Evolutionary conservation across 352 stramenopile species (phyloP).

Genomic region (Elongisporangium undulatum): DNA sequence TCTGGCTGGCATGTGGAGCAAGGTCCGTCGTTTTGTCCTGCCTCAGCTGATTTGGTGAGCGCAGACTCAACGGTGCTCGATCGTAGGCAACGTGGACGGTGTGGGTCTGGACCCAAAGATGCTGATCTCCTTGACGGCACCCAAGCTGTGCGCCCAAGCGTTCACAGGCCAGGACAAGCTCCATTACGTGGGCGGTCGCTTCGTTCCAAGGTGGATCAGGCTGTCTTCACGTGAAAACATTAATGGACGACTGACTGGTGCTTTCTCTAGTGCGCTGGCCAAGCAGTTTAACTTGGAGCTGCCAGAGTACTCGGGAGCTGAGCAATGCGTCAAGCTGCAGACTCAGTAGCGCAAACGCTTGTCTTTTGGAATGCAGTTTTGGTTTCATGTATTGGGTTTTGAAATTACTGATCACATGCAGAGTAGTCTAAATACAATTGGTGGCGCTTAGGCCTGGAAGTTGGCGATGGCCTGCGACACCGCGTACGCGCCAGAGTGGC

Average conservation of each 20-base stretch:
- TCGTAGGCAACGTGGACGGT: slow-evolving; percentile 61
- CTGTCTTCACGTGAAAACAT: no score
- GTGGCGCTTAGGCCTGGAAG: slow-evolving; percentile 29
- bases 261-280: slow-evolving; percentile 35
- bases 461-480: slow-evolving; percentile 80
- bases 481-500: slow-evolving; percentile 85
- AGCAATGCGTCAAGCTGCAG: slow-evolving; percentile 59
- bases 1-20: slow-evolving; percentile 97
- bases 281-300: slow-evolving; percentile 64
- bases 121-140: slow-evolving; percentile 96
- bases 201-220: slow-evolving; percentile 94
- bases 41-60: background rate
- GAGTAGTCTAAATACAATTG: slow-evolving; percentile 1
- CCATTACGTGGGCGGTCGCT: slow-evolving; percentile 97
- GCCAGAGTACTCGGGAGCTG: slow-evolving; percentile 46
- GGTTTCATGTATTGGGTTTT: slow-evolving; percentile 3
- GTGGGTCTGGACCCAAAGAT: slow-evolving; percentile 88
- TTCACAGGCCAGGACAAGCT: slow-evolving; percentile 76
- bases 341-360: slow-evolving; percentile 15
- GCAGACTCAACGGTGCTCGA: background rate
- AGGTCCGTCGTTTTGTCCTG: slow-evolving; percentile 27
- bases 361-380: slow-evolving; percentile 3
- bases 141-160: slow-evolving; percentile 90
- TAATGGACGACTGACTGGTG: no score
- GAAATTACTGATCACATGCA: background rate